Percentiles rank a stretch among this genome's conserved stretches.
Conservation (phyloP, 2,329 filamentous ascomycete species). For the Monosporascus sp. region DNA sequence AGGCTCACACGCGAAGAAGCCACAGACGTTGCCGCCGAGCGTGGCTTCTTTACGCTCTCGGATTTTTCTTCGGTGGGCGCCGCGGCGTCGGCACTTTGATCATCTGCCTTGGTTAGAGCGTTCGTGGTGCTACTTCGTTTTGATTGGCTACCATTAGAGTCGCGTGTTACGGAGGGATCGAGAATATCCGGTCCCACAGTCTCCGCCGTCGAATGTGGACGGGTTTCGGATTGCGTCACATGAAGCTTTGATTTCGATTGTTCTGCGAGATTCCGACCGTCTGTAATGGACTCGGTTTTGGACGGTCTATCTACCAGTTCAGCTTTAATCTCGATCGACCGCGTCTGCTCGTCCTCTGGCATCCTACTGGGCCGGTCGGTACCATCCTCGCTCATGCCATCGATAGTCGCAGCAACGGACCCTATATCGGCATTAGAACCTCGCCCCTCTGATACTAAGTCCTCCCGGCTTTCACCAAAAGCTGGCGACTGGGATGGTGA, state of each 20-base stretch:
- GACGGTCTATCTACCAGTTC: conserved; percentile 25
- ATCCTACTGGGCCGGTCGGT: conserved; percentile 27
- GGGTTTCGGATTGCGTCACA: conserved; percentile 2
- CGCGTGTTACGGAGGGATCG: conserved; percentile 10
- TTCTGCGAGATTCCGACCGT: conserved; percentile 1
- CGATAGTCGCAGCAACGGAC: conserved; percentile 55
- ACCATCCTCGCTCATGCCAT: conserved; percentile 43
- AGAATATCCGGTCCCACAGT: conserved; percentile 24
- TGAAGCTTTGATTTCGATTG: conserved; percentile 6
- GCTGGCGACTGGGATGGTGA: conserved; percentile 10
- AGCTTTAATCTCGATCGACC: conserved; percentile 35
- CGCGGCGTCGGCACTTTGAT: conserved; percentile 8
- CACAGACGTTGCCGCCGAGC: conserved; percentile 27
- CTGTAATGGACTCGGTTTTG: conserved; percentile 2
- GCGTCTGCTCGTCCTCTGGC: conserved; percentile 14
- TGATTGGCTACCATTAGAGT: conserved; percentile 10
- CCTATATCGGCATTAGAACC: conserved; percentile 37
- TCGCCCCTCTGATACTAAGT: conserved; percentile 33
- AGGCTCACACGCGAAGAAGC: conserved; percentile 43
- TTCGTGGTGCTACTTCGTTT: conserved; percentile 17
- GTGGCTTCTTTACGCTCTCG: conserved; percentile 14
- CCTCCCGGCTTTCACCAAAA: conserved; percentile 38
- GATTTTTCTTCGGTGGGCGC: conserved; percentile 12
- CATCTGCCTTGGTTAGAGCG: conserved; percentile 10
- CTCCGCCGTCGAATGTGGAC: conserved; percentile 21